A percentile compares a stretch with the other conserved stretches of the same genome.
phyloP scores from a whole-genome alignment of 2,329 filamentous ascomycete genomes.

The Cephalotrichum gorgonifer region DNA sequence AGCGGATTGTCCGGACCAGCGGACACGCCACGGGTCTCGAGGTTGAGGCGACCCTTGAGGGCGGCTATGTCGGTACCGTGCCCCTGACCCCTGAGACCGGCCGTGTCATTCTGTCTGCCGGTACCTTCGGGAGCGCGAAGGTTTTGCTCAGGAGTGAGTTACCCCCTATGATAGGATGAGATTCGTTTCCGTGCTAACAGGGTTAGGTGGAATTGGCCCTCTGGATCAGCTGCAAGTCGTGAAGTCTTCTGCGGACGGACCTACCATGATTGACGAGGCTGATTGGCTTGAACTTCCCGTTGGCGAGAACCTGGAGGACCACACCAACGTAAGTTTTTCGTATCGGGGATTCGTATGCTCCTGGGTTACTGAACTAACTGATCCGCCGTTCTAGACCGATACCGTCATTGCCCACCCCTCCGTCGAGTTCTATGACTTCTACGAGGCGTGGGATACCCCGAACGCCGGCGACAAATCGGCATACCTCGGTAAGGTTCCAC shows the following conservation, averaged over 20 bases:
- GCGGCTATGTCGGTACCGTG: constrained; percentile 47
- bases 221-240: constrained; percentile 45
- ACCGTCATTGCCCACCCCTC: constrained; percentile 29
- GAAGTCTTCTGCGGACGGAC: constrained; percentile 34
- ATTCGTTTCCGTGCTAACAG: background rate
- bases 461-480: constrained; percentile 26
- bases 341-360: background rate
- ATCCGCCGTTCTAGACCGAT: constrained; percentile 31
- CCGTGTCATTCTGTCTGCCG: constrained; percentile 57
- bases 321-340: constrained; percentile 28
- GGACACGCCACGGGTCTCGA: constrained; percentile 56
- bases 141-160: constrained; percentile 49
- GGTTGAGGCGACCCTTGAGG: constrained; percentile 40
- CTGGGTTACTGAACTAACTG: background rate
- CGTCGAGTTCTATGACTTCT: constrained; percentile 52
- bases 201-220: constrained; percentile 48
- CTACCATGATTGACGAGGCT: constrained; percentile 36
- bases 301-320: constrained; percentile 48
- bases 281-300: constrained; percentile 51
- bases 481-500: constrained; percentile 28
- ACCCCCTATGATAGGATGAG: background rate
- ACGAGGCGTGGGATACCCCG: constrained; percentile 43
- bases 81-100: constrained; percentile 48
- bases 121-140: constrained; percentile 58
- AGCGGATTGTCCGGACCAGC: constrained; percentile 52